A percentile compares a stretch with the other conserved stretches of the same genome.
Conservation (phyloP, 2,329 filamentous ascomycete species). For the Fusarium sambucinum region DNA sequence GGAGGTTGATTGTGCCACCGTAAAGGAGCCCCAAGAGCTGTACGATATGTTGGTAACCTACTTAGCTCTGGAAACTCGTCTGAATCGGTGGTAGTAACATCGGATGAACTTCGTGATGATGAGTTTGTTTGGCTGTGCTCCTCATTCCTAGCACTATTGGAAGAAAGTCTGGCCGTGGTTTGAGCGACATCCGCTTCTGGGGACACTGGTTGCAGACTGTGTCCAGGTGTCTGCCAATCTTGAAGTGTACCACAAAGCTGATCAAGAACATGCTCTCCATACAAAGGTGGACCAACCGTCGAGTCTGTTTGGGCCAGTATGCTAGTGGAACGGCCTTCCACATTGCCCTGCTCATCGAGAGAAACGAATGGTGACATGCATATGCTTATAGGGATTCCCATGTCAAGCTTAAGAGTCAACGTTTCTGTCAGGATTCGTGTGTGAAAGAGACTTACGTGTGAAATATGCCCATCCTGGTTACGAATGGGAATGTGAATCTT, state of each 20-base stretch:
- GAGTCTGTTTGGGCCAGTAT: constrained; percentile 64
- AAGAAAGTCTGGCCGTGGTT: too few relatives aligned
- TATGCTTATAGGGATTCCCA: constrained; percentile 87
- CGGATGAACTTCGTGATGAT: constrained; percentile 62
- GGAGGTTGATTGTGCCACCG: constrained; percentile 68
- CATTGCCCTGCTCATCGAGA: constrained; percentile 84
- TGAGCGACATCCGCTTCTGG: constrained; percentile 71
- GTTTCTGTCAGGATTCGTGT: accelerated
- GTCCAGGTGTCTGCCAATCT: constrained; percentile 78
- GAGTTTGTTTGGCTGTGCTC: constrained; percentile 31
- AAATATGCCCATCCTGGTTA: constrained; percentile 93
- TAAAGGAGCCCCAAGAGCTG: constrained; percentile 74
- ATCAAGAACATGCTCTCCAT: constrained; percentile 91
- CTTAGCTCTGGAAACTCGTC: constrained; percentile 73
- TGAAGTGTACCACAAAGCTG: constrained; percentile 89
- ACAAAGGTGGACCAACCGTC: constrained; percentile 83
- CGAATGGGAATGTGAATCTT: constrained; percentile 89
- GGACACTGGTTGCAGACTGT: constrained; percentile 68
- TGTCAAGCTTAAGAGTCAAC: constrained; percentile 70
- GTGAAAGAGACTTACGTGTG: constrained; percentile 70
- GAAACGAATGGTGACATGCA: constrained; percentile 95
- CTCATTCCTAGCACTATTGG: constrained; percentile 50
- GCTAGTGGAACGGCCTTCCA: constrained; percentile 69
- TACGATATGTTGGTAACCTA: constrained; percentile 81
- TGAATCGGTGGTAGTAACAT: constrained; percentile 66